These are phyloP conservation scores for Alternaria atra DNA, from an alignment of 2,329 filamentous ascomycete species.

Conservation along the genomic window DNA sequence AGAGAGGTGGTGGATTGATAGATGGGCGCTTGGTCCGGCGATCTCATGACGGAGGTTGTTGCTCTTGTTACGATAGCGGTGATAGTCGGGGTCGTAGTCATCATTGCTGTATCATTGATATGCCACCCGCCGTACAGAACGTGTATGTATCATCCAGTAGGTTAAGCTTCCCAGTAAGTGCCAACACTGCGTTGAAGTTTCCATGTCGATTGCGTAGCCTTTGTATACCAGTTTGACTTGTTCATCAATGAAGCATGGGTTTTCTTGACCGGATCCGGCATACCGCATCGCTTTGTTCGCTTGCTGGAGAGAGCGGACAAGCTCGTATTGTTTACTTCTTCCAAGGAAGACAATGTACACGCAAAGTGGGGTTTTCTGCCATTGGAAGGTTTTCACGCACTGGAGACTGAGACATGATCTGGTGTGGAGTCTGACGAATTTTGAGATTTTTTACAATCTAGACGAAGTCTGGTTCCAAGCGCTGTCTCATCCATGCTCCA, in stretches of 20 bases:
- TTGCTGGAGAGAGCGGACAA: fast-evolving
- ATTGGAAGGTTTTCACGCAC: not conserved
- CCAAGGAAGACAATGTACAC: not conserved
- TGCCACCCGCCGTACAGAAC: not conserved
- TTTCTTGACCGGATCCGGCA: not conserved
- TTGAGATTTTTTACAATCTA: not conserved
- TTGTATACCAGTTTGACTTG: not conserved
- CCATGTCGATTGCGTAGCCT: not conserved
- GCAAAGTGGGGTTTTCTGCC: not conserved
- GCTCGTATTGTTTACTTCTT: not conserved
- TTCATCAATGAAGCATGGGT: not conserved
- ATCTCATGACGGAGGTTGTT: not conserved
- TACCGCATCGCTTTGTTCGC: not conserved
- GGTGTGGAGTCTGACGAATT: not conserved
- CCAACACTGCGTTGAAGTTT: not conserved
- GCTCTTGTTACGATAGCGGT: not conserved
- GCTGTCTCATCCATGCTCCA: slow-evolving; percentile 42
- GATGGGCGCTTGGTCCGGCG: not conserved
- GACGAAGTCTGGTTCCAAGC: slow-evolving; percentile 17
- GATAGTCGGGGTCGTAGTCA: not conserved
- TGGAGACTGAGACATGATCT: not conserved
- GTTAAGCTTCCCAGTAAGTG: not conserved
- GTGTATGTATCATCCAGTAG: not conserved
- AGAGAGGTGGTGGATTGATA: not conserved
- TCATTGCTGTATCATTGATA: not conserved